Evolutionary conservation across 352 stramenopile genomes (phyloP).

Genomic region (Salisapilia sapeloensis): DNA sequence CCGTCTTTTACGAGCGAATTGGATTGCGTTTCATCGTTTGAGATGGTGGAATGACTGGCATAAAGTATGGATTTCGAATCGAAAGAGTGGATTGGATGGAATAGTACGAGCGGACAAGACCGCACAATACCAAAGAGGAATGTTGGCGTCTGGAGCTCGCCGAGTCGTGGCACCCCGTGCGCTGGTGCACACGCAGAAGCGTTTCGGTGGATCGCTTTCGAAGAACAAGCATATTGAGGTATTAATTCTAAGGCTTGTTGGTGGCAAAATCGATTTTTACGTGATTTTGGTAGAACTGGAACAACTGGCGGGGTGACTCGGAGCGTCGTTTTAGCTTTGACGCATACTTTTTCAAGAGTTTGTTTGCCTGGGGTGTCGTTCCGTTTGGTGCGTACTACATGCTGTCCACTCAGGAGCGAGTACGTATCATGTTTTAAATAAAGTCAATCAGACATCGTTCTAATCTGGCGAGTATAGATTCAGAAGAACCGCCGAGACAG

Average conservation of each 20-base stretch:
- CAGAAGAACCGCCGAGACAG: no score
- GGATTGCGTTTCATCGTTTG: no score
- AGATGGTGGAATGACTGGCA: no score
- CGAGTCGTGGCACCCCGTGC: slow-evolving; percentile 17
- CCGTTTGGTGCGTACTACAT: slow-evolving; percentile 51
- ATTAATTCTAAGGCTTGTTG: slow-evolving; percentile 1
- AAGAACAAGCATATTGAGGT: slow-evolving; percentile 82
- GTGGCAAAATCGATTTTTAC: not conserved
- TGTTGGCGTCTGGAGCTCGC: slow-evolving; percentile 32
- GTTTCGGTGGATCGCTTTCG: slow-evolving; percentile 46
- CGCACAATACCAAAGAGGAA: no score
- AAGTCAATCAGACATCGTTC: no score
- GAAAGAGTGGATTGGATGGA: no score
- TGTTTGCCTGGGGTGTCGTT: slow-evolving; percentile 31
- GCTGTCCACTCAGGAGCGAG: slow-evolving; percentile 30
- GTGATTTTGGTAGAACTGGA: slow-evolving; percentile 61
- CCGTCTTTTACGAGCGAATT: no score
- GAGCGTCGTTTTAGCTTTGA: slow-evolving; percentile 73
- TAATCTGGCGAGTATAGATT: no score
- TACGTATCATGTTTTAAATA: slow-evolving; percentile 17
- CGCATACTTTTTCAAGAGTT: slow-evolving; percentile 32
- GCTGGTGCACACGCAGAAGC: slow-evolving; percentile 44
- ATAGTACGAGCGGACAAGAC: no score
- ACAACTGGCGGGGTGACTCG: slow-evolving; percentile 74
- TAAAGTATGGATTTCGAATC: no score